A percentile compares a stretch with the other conserved stretches of the same genome.
Evolutionary conservation across 225 moss, liverwort and hornwort species (phyloP).

Genomic region (Asterella californica): DNA sequence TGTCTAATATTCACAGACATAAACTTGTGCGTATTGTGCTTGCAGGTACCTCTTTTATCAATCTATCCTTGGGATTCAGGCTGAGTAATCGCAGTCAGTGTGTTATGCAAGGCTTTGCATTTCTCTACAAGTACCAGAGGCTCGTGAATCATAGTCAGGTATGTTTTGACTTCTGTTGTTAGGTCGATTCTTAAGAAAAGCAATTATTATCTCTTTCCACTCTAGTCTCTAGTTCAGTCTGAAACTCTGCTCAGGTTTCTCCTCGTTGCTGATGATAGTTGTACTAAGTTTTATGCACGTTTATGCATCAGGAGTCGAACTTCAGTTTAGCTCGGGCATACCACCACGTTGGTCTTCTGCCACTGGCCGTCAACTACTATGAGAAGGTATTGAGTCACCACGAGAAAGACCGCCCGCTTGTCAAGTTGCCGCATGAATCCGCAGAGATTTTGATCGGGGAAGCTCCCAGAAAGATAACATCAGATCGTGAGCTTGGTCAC

Average conservation of each 20-base stretch:
- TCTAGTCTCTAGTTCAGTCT: background rate
- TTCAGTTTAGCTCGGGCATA: slow-evolving; percentile 89
- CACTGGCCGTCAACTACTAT: slow-evolving; percentile 81
- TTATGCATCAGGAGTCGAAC: slow-evolving; percentile 68
- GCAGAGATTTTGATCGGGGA: slow-evolving; percentile 47
- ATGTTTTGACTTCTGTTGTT: background rate
- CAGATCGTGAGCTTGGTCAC: slow-evolving; percentile 44
- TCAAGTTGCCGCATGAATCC: slow-evolving; percentile 61
- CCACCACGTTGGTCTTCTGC: slow-evolving; percentile 90
- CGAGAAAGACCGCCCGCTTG: slow-evolving; percentile 64
- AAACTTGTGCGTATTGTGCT: background rate
- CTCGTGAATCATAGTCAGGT: slow-evolving; percentile 69
- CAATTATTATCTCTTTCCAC: background rate
- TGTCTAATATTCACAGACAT: background rate
- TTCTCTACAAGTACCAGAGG: slow-evolving; percentile 80
- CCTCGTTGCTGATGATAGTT: background rate
- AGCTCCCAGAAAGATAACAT: slow-evolving; percentile 8
- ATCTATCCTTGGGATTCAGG: slow-evolving; percentile 91
- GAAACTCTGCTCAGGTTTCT: background rate
- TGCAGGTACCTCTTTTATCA: slow-evolving; percentile 83
- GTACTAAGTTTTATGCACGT: too few relatives aligned
- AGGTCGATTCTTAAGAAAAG: background rate
- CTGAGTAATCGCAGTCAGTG: slow-evolving; percentile 93
- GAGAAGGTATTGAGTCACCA: slow-evolving; percentile 71
- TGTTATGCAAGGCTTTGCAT: slow-evolving; percentile 90